These are phyloP conservation scores for Melampsora americana DNA, from an alignment of 1,284 basidiomycete species.

Conservation along the genomic window DNA sequence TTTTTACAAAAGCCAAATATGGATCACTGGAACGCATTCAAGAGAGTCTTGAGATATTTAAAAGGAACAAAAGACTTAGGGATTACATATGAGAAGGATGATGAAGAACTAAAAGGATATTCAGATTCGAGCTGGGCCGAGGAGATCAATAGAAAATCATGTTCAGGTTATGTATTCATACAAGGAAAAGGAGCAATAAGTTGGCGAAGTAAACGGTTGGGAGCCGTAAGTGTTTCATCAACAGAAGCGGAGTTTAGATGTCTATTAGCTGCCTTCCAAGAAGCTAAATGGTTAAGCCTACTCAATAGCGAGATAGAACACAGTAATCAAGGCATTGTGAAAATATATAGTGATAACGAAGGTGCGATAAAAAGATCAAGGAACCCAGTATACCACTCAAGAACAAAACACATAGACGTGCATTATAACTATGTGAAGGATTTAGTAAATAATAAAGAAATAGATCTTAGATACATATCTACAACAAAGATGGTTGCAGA, in stretches of 20 bases:
- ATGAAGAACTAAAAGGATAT: slow-evolving; percentile 16
- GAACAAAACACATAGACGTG: slow-evolving; percentile 27
- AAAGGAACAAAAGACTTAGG: slow-evolving; percentile 26
- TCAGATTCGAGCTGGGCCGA: slow-evolving; percentile 34
- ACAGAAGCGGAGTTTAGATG: slow-evolving; percentile 30
- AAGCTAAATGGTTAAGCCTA: slow-evolving; percentile 13
- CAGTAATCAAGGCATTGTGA: not conserved
- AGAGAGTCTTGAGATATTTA: slow-evolving; percentile 26
- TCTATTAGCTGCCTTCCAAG: slow-evolving; percentile 12
- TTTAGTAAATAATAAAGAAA: slow-evolving; percentile 26
- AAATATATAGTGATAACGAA: slow-evolving; percentile 22
- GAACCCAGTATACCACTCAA: slow-evolving; percentile 35
- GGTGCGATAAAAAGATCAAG: slow-evolving; percentile 18
- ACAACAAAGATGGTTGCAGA: slow-evolving; percentile 30
- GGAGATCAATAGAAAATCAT: not conserved
- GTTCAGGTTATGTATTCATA: not conserved
- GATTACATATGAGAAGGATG: slow-evolving; percentile 9
- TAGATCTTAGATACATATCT: slow-evolving; percentile 11
- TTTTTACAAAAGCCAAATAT: slow-evolving; percentile 22
- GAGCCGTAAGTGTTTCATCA: slow-evolving; percentile 20
- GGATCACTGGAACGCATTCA: slow-evolving; percentile 26
- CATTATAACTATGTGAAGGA: slow-evolving; percentile 31
- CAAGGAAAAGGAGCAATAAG: not conserved
- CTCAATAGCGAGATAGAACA: not conserved
- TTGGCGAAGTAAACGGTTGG: slow-evolving; percentile 21